Percentiles rank a stretch among this genome's conserved stretches.
Conservation (phyloP, 495 filamentous ascomycete genomes). For the Xeromyces bisporus region DNA sequence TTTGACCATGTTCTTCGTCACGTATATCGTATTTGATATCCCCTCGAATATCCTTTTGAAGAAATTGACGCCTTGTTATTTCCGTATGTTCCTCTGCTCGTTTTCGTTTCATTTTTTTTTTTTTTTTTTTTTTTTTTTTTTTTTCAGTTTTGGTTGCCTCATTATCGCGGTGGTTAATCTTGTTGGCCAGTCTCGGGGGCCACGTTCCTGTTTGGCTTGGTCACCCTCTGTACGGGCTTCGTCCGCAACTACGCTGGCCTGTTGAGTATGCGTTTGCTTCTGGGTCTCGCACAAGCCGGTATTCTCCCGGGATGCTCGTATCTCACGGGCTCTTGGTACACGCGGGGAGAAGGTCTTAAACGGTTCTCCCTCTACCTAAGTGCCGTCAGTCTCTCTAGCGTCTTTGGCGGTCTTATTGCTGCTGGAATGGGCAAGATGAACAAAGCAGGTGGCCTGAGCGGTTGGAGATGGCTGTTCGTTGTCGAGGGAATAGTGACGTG, state of each 20-base stretch:
- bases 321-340: constrained; percentile 39
- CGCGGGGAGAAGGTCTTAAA: constrained; percentile 13
- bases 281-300: constrained; percentile 22
- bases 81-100: constrained; percentile 9
- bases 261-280: constrained; percentile 14
- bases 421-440: constrained; percentile 23
- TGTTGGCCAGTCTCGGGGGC: constrained; percentile 6
- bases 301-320: constrained; percentile 32
- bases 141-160: constrained; percentile 8
- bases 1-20: constrained; percentile 15
- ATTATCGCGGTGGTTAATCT: constrained; percentile 17
- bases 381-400: constrained; percentile 11
- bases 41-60: constrained; percentile 50
- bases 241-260: constrained; percentile 5
- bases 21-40: constrained; percentile 10
- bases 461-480: constrained; percentile 54
- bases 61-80: constrained; percentile 34
- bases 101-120: constrained; percentile 6
- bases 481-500: constrained; percentile 25
- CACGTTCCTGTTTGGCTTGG: constrained; percentile 18
- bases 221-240: constrained; percentile 16
- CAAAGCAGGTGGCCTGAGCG: constrained; percentile 30
- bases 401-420: constrained; percentile 21
- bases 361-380: constrained; percentile 19
- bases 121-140: constrained; percentile 6